Evolutionary conservation across 1,284 basidiomycete species (phyloP).

Genomic region (Cutaneotrichosporon mucoides): DNA sequence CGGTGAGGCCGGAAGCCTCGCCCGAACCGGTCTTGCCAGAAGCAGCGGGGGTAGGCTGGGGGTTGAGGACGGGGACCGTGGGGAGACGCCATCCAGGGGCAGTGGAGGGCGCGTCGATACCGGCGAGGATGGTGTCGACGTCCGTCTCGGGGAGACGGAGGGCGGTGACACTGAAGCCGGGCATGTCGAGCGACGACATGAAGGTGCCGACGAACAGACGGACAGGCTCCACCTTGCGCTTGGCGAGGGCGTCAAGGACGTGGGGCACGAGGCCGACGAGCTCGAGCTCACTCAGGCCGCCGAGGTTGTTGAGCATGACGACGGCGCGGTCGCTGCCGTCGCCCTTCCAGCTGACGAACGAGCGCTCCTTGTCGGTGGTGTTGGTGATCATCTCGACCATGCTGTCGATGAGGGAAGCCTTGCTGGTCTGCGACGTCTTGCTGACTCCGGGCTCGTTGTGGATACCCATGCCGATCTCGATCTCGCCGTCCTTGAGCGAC

Average conservation of each 20-base stretch:
- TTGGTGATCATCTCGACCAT: slow-evolving; percentile 70
- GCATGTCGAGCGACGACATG: slow-evolving; percentile 93
- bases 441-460: slow-evolving; percentile 87
- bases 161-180: slow-evolving; percentile 85
- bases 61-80: slow-evolving; percentile 9
- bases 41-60: slow-evolving; percentile 11
- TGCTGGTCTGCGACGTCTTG: slow-evolving; percentile 59
- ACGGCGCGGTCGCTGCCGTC: slow-evolving; percentile 59
- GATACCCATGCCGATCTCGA: slow-evolving; percentile 78
- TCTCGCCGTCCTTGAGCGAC: slow-evolving; percentile 53
- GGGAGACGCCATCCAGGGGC: slow-evolving; percentile 67
- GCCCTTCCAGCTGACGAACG: slow-evolving; percentile 72
- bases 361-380: slow-evolving; percentile 71
- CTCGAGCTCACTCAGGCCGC: slow-evolving; percentile 82
- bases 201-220: slow-evolving; percentile 72
- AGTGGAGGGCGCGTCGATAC: slow-evolving; percentile 71
- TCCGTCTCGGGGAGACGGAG: slow-evolving; percentile 66
- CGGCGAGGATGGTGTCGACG: slow-evolving; percentile 59
- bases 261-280: slow-evolving; percentile 57
- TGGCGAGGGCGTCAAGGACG: slow-evolving; percentile 54
- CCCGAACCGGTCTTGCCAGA: background rate
- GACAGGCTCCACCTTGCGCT: slow-evolving; percentile 58
- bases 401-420: slow-evolving; percentile 65
- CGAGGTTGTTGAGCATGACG: slow-evolving; percentile 56
- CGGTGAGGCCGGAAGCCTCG: slow-evolving; percentile 11